Evolutionary conservation across 257 asterid genomes (phyloP).

Genomic region (Thymus quinquecostatus): DNA sequence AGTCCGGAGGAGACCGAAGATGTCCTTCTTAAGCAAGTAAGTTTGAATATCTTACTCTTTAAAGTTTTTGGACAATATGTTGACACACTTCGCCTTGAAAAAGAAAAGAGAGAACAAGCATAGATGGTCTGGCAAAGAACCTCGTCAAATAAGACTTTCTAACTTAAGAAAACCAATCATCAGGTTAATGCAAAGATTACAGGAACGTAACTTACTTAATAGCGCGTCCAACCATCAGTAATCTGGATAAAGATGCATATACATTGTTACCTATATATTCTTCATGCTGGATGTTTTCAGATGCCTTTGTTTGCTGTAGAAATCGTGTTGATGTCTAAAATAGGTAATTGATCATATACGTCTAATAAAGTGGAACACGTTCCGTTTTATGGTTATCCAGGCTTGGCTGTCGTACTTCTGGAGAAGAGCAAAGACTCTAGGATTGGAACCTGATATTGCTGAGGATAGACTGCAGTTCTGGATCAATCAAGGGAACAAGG

Average conservation of each 20-base stretch:
- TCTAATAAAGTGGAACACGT: background rate
- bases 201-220: too few species aligned
- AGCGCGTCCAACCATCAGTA: too few species aligned
- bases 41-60: background rate
- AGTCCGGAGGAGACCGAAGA: conserved; percentile 78
- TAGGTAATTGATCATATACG: background rate
- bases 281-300: background rate
- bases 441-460: conserved; percentile 72
- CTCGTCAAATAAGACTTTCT: too few species aligned
- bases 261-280: too few species aligned
- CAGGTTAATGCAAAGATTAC: too few species aligned
- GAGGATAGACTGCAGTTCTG: conserved; percentile 77
- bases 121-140: too few species aligned
- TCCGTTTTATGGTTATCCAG: conserved; percentile 35
- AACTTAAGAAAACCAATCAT: too few species aligned
- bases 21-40: conserved; percentile 76
- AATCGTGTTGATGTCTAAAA: background rate
- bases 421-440: conserved; percentile 79
- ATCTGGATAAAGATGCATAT: too few species aligned
- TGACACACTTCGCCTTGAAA: too few species aligned
- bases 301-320: background rate
- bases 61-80: too few species aligned
- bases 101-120: too few species aligned
- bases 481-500: conserved; percentile 60
- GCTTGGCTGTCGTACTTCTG: conserved; percentile 85